phyloP scores from a whole-genome alignment of 306 rosid species.

The Vicia sativa region DNA sequence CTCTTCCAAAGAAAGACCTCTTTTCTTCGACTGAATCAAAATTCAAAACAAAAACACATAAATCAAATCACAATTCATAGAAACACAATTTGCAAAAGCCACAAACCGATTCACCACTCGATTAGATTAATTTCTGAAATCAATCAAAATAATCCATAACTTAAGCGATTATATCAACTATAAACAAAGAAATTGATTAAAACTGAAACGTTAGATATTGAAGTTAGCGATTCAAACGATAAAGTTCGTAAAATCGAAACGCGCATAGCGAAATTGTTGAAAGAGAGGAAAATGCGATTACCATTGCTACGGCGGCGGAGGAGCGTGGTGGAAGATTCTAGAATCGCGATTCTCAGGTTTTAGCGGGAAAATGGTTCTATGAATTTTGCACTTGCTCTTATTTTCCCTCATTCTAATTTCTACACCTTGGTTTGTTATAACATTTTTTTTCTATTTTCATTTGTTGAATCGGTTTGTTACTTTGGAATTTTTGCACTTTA shows the following conservation, averaged over 20 bases:
- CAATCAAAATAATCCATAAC: not conserved
- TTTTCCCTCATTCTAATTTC: no score
- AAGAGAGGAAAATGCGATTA: not conserved
- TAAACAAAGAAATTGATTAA: not conserved
- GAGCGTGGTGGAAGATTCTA: slow-evolving; percentile 33
- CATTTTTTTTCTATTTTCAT: no score
- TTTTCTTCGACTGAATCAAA: slow-evolving; percentile 77
- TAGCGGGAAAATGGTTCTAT: slow-evolving; percentile 44
- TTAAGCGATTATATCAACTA: not conserved
- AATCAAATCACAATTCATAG: slow-evolving; percentile 20
- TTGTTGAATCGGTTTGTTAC: no score
- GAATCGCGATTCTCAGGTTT: slow-evolving; percentile 31
- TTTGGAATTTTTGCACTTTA: no score
- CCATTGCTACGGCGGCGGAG: slow-evolving; percentile 39
- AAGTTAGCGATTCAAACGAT: slow-evolving; percentile 14
- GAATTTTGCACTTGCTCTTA: not conserved
- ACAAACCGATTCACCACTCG: not conserved
- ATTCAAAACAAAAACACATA: slow-evolving; percentile 5
- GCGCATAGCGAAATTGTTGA: not conserved
- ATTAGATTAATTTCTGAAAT: slow-evolving; percentile 3
- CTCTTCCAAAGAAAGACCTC: slow-evolving; percentile 96
- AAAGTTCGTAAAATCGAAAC: slow-evolving; percentile 6
- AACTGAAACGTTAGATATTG: slow-evolving; percentile 5
- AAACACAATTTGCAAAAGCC: not conserved
- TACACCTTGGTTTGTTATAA: no score